Base-by-base conservation (phyloP, 2,329 filamentous ascomycete species). In the Colletotrichum tamarilloi region DNA sequence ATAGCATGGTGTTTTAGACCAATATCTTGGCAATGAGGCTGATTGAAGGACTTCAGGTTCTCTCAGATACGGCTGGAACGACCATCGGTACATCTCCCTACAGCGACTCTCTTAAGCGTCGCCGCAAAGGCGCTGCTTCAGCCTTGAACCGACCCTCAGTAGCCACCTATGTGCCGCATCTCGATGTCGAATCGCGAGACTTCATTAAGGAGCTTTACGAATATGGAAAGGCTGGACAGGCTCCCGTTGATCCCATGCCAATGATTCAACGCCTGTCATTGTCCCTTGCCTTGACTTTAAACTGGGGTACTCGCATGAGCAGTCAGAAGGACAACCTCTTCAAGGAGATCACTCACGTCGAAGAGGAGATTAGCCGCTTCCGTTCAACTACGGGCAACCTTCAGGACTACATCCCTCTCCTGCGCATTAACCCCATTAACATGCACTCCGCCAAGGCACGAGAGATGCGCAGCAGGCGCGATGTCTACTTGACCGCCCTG, bases 51-150 rank as follows among this genome's bases (percentile, higher is more conserved):
- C 22, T 57, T 7, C 59, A 90, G 88, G 87, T 92, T 2, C 84
- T 92, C 2, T 91, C 89, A 2, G 90, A 91, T 56, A 92, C 91
- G 0, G 88, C 90, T 1, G 91, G 91, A 6, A 92, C 91, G 0
- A 93, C 91, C 0, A 92, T 93, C 68, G 91, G 91, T 0, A 93
- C 91, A 0, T 91, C 89, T 1, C 91, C 91, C 0, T 93, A 91
- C 78, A 90, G 87, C 67, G 91, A 93, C 4, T 91, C 88, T 0
- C 81, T 92, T 32, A 93, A 92, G 79, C 84, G 90, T 5, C 84
- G 91, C 42, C 85, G 91, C 70, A 93, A 93, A 79, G 91, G 90
- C 19, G 91, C 91, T 1, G 91, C 91, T 0, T 89, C 89, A 4
- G 91, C 91, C 1, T 83, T 93, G 22, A 93, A 93, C 79, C 89